These are phyloP conservation scores for Xylariaceae sp. DNA, from an alignment of 2,329 filamentous ascomycete genomes.

Conservation along the genomic window DNA sequence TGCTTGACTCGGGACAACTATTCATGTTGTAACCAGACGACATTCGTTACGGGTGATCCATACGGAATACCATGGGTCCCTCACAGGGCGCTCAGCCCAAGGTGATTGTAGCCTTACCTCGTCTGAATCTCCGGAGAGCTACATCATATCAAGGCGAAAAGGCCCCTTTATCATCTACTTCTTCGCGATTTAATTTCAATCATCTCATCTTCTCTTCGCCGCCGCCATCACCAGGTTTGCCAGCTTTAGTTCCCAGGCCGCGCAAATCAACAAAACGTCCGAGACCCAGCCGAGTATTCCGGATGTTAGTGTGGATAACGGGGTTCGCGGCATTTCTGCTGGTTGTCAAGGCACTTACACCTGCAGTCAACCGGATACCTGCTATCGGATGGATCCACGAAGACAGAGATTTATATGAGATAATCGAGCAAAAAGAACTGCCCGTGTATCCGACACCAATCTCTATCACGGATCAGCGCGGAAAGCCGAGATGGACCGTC, in stretches of 20 bases:
- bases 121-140: constrained; percentile 54
- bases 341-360: constrained; percentile 35
- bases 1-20: background rate
- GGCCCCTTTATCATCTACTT: constrained; percentile 53
- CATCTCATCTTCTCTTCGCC: constrained; percentile 60
- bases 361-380: constrained; percentile 29
- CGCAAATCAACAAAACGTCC: constrained; percentile 55
- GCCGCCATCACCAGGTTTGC: constrained; percentile 65
- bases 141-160: constrained; percentile 53
- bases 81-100: constrained; percentile 42
- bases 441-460: constrained; percentile 69
- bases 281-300: constrained; percentile 53
- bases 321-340: constrained; percentile 50
- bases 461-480: constrained; percentile 59
- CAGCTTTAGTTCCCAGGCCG: constrained; percentile 60
- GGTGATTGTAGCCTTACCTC: constrained; percentile 49
- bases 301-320: constrained; percentile 50
- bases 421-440: constrained; percentile 60
- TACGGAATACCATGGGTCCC: constrained; percentile 38
- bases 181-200: constrained; percentile 60
- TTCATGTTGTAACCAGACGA: background rate
- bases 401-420: constrained; percentile 52
- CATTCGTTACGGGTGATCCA: constrained; percentile 37
- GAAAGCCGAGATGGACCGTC: constrained; percentile 70
- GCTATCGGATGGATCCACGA: constrained; percentile 38